Evolutionary conservation across 1,139 yeast species (phyloP), one percentile per base, ranked within the genome.

Genomic region (Blastobotrys buckinghamii): DNA sequence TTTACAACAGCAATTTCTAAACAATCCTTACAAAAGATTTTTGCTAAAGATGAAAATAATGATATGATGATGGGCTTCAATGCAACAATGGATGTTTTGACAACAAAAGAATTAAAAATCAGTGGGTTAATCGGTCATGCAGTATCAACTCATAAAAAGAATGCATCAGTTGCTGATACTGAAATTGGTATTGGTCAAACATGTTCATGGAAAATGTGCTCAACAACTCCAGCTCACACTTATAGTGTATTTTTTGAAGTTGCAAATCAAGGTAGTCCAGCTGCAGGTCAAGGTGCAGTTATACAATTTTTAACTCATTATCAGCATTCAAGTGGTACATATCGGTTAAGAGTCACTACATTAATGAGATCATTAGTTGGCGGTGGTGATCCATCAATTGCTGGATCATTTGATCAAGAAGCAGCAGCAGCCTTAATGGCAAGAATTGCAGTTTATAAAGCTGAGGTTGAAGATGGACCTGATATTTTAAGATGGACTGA

Each of bases 401-500:
- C 80, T 8, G 72, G 72, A 32, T 75, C 94, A n/a, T 92, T 92
- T 67, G 99, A 92, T 69, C 98, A 94, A 72, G 98, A 92, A 68
- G 97, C 97, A 17, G 97, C 98, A 10, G 96, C 97, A 8, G 97
- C 90, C 1, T 75, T 92, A 56, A 87, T 90, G 89, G 85, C 97
- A 1, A 78, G 98, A 66, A 82, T 92, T 51, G 95, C 97, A 5
- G 89, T 92, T 47, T 85, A 79, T 75, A 92, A 86, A 71, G 81
- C 92, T 41, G 90, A 92, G 70, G 85, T 66, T 35, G 86, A 82
- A 54, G 85, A 79, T 53, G 81, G 84, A 32, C 61, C 61, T 15
- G 95, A 86, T 60, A 78, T 90, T 20, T 71, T 85, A 52, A 81
- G 95, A 68, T 86, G 94, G 82, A 79, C 89, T 51, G 97, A 92